These are phyloP conservation scores for Trametes cubensis DNA, from an alignment of 768 basidiomycete species.

Conservation along the genomic window DNA sequence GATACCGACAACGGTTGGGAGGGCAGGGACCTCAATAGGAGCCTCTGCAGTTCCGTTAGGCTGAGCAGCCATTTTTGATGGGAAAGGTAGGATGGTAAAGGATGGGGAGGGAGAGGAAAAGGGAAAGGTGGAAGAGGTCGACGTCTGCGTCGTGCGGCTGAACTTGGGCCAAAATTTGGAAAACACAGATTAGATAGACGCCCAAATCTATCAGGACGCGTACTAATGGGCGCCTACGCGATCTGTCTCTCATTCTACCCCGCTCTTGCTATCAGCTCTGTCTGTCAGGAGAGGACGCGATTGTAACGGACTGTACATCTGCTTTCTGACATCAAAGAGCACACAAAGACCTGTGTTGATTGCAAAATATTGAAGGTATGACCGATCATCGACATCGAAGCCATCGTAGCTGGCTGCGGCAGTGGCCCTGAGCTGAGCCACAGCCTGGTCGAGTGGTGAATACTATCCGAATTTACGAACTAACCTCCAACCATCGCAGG, in stretches of 20 bases:
- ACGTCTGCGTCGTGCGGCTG: neutral
- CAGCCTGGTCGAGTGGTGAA: no score
- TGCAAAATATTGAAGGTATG: no score
- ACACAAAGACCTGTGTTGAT: no score
- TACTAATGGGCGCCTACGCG: constrained; percentile 8
- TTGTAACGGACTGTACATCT: no score
- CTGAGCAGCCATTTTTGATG: constrained; percentile 40
- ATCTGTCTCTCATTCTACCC: neutral
- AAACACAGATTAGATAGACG: constrained; percentile 16
- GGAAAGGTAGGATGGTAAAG: constrained; percentile 2
- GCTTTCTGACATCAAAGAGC: no score
- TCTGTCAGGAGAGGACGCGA: neutral
- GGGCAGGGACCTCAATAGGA: constrained; percentile 36
- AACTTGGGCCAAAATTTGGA: constrained; percentile 10
- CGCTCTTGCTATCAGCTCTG: neutral
- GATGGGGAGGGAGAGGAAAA: constrained; percentile 1
- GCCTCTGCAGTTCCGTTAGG: constrained; percentile 58
- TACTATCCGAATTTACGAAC: no score
- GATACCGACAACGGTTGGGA: constrained; percentile 81
- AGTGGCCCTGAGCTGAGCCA: no score
- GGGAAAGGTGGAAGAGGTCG: neutral
- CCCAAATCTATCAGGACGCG: constrained; percentile 1
- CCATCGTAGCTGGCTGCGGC: no score
- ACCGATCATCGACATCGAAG: no score
- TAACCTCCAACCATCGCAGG: neutral